phyloP scores from a whole-genome alignment of 768 basidiomycete genomes.

The Russula sp. region DNA sequence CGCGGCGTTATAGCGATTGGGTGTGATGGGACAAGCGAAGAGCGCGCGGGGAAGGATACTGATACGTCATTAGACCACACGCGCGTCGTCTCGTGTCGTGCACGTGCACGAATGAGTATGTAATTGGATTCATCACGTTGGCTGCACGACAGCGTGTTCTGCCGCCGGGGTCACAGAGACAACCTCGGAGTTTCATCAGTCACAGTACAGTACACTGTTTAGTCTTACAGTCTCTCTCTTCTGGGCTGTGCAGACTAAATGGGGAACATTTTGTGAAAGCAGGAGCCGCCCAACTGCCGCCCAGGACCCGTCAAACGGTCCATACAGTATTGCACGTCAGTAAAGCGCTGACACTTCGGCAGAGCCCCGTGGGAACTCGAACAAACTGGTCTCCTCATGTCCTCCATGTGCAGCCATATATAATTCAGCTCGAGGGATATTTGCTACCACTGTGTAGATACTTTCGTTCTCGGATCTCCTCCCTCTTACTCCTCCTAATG shows the following conservation, averaged over 20 bases:
- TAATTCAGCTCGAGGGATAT: conserved; percentile 10
- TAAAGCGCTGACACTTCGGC: neutral
- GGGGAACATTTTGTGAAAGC: neutral
- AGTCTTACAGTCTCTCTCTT: neutral
- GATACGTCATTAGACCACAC: neutral
- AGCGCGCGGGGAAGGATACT: neutral
- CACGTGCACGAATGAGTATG: neutral
- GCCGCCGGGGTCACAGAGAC: neutral
- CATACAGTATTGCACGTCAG: neutral
- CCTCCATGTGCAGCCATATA: neutral
- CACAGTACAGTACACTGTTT: too few relatives aligned
- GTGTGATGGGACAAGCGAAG: neutral
- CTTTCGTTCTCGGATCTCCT: neutral
- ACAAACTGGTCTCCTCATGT: neutral
- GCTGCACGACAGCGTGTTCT: neutral
- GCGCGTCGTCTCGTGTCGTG: neutral
- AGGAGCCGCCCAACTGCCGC: neutral
- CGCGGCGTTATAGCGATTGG: neutral
- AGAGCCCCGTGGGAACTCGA: neutral
- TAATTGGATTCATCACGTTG: neutral
- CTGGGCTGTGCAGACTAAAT: neutral
- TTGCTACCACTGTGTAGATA: conserved; percentile 2
- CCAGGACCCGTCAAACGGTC: neutral
- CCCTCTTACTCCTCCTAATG: neutral
- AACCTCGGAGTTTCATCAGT: neutral